Conservation (phyloP, 345 rosid genomes). For the Abelmoschus esculentus region DNA sequence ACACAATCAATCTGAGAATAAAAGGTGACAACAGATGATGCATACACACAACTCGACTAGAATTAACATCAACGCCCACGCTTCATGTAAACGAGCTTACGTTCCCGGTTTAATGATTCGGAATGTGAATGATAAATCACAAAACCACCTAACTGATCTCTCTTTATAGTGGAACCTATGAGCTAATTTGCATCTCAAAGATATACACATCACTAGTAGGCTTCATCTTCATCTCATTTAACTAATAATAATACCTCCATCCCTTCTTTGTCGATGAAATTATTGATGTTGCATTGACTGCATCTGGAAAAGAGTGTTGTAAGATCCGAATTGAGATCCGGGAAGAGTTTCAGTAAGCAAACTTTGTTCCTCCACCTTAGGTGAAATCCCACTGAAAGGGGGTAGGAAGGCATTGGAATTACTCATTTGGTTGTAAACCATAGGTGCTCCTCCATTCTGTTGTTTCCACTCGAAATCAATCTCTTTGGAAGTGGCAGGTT, state of each 20-base stretch:
- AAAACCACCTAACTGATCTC: constrained; percentile 20
- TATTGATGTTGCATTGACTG: constrained; percentile 41
- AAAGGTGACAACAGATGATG: neutral
- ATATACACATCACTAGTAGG: constrained; percentile 29
- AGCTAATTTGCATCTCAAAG: constrained; percentile 17
- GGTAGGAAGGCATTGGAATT: constrained; percentile 28
- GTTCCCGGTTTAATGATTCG: constrained; percentile 20
- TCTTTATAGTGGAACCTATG: constrained; percentile 19
- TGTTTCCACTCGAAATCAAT: constrained; percentile 34
- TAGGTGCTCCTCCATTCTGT: constrained; percentile 25
- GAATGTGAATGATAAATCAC: constrained; percentile 25
- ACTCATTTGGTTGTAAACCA: constrained; percentile 29
- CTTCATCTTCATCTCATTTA: constrained; percentile 2
- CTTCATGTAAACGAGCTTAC: constrained; percentile 23
- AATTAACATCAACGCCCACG: constrained; percentile 9
- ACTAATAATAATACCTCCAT: constrained; percentile 16
- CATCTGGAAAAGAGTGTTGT: constrained; percentile 30
- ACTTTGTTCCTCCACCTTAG: constrained; percentile 56
- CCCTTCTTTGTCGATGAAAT: constrained; percentile 8
- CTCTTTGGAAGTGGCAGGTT: constrained; percentile 18
- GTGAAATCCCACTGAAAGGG: constrained; percentile 45
- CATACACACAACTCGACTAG: neutral
- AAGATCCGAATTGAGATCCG: constrained; percentile 47
- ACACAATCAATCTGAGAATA: constrained; percentile 11
- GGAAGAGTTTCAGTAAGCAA: constrained; percentile 38